Percentiles rank a stretch among this genome's conserved stretches.
Evolutionary conservation across 2,329 filamentous ascomycete genomes (phyloP).

Genomic region (Nemania diffusa): DNA sequence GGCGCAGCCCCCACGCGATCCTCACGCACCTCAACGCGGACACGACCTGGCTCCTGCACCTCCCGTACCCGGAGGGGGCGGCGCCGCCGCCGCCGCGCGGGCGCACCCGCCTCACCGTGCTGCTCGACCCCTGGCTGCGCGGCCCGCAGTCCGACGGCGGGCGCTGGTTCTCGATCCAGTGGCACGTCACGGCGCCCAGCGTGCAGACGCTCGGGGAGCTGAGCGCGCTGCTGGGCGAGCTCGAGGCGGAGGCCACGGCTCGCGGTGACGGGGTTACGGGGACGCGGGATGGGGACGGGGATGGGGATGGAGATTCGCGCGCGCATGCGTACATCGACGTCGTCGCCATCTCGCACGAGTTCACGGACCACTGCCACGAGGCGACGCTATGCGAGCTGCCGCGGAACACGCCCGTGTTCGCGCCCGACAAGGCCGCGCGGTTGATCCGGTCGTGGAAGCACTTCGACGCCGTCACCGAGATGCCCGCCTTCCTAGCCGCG

Average conservation of each 20-base stretch:
- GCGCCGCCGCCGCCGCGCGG: constrained; percentile 51
- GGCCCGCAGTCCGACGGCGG: constrained; percentile 72
- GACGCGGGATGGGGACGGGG: constrained; percentile 29
- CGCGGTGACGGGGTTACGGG: constrained; percentile 19
- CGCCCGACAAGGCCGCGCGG: constrained; percentile 66
- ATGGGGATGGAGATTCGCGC: too few species aligned
- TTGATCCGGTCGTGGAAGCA: constrained; percentile 68
- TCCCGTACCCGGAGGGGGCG: constrained; percentile 61
- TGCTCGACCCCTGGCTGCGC: constrained; percentile 73
- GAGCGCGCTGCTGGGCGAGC: constrained; percentile 59
- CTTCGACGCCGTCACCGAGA: constrained; percentile 65
- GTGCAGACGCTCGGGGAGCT: constrained; percentile 66
- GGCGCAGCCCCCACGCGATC: constrained; percentile 49
- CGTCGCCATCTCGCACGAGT: constrained; percentile 71
- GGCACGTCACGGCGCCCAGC: constrained; percentile 65
- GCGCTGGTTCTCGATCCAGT: constrained; percentile 73
- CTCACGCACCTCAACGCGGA: constrained; percentile 74
- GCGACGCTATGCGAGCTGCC: constrained; percentile 68
- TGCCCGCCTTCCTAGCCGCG: constrained; percentile 56
- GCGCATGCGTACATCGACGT: constrained; percentile 67
- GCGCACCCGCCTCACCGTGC: constrained; percentile 62
- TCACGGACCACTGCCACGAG: constrained; percentile 75
- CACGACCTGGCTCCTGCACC: constrained; percentile 73
- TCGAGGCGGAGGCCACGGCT: constrained; percentile 52
- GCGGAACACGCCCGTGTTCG: constrained; percentile 65